phyloP scores from a whole-genome alignment of 2,329 filamentous ascomycete genomes.

The Calonectria hongkongensis region DNA sequence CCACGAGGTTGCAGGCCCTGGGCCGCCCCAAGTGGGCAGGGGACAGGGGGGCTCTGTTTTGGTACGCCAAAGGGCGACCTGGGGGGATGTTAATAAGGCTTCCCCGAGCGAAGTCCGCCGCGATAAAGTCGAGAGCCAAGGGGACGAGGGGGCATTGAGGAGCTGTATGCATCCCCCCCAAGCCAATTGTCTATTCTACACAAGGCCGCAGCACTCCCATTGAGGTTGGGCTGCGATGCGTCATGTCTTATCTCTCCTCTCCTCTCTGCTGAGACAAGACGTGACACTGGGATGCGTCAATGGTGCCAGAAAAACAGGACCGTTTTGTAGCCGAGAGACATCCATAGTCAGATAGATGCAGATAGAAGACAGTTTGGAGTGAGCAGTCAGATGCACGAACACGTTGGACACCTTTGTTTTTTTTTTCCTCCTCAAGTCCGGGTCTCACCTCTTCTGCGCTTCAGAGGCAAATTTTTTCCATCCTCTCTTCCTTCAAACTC shows the following conservation, averaged over 20 bases:
- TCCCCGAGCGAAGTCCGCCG: neutral
- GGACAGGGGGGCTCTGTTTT: conserved; percentile 27
- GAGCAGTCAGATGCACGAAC: conserved; percentile 29
- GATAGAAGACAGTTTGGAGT: conserved; percentile 6
- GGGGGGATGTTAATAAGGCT: conserved; percentile 10
- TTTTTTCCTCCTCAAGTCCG: neutral
- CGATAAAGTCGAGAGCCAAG: neutral
- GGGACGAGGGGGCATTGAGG: conserved; percentile 5
- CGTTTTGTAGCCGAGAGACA: conserved; percentile 23
- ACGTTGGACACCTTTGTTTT: conserved; percentile 17
- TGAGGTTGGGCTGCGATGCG: neutral
- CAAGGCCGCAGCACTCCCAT: neutral
- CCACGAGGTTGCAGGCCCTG: conserved; percentile 34
- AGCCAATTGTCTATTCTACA: conserved; percentile 12
- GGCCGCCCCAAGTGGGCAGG: conserved; percentile 35
- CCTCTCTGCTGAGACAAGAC: conserved; percentile 28
- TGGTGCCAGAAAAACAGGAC: conserved; percentile 28
- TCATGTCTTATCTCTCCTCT: conserved; percentile 8
- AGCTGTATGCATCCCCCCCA: neutral
- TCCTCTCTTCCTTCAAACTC: conserved; percentile 10
- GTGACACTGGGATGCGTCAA: conserved; percentile 30
- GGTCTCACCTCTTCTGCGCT: neutral
- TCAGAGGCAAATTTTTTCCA: neutral
- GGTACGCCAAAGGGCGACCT: neutral
- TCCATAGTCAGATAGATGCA: conserved; percentile 1